phyloP scores from a whole-genome alignment of 192 early-diverging fungal species.

The Chytriomyces sp. region DNA sequence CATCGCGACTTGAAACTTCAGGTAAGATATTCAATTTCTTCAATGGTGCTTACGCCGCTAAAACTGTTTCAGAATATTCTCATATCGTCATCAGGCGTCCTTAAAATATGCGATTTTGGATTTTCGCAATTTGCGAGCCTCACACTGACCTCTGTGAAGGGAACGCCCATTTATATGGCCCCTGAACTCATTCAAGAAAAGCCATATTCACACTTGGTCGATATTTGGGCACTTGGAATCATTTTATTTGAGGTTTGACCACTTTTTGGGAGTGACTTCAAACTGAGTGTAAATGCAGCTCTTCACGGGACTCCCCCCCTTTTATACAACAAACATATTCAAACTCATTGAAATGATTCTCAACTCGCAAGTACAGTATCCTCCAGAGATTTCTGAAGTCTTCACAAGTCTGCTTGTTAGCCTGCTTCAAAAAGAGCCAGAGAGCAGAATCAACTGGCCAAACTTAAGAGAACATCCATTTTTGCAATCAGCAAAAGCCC shows the following conservation, averaged over 20 bases:
- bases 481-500: no score
- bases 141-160: constrained; percentile 40
- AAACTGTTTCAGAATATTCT: constrained; percentile 41
- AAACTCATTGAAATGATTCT: constrained; percentile 43
- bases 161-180: constrained; percentile 48
- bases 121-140: constrained; percentile 19
- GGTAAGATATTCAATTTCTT: constrained; percentile 15
- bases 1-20: constrained; percentile 41
- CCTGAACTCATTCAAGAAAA: constrained; percentile 42
- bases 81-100: constrained; percentile 12
- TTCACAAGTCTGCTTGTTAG: constrained; percentile 9
- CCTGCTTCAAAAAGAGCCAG: constrained; percentile 31
- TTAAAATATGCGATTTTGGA: constrained; percentile 46
- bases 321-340: constrained; percentile 47
- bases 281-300: constrained; percentile 31
- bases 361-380: constrained; percentile 25
- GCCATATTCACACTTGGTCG: constrained; percentile 39
- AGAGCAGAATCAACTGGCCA: constrained; percentile 35
- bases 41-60: not conserved
- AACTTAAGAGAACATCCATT: constrained; percentile 30
- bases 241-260: constrained; percentile 35
- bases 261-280: not conserved
- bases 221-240: constrained; percentile 45
- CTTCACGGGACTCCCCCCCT: constrained; percentile 34
- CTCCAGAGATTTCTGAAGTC: constrained; percentile 8